phyloP scores from a whole-genome alignment of 108 stramenopile genomes.

The Skeletonema grethae region DNA sequence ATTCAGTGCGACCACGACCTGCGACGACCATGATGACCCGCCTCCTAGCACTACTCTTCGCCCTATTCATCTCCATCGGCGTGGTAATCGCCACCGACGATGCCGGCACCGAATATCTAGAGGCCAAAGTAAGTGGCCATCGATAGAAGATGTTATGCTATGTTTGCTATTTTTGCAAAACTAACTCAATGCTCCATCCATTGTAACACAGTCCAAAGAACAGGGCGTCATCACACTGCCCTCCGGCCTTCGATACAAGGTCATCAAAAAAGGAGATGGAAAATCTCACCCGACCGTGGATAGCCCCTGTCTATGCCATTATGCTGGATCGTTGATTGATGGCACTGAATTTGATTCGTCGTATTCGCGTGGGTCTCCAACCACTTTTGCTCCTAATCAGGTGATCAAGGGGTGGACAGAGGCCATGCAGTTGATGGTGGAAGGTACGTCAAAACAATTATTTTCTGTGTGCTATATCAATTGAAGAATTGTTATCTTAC shows the following conservation, averaged over 20 bases:
- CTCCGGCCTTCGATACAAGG: slow-evolving; percentile 88
- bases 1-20: too few species aligned
- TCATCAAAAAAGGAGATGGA: slow-evolving; percentile 69
- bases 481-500: neutral
- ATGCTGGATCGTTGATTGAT: slow-evolving; percentile 87
- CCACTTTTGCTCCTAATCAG: slow-evolving; percentile 91
- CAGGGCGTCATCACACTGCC: slow-evolving; percentile 72
- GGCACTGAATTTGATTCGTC: slow-evolving; percentile 88
- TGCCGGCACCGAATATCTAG: slow-evolving; percentile 75
- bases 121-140: slow-evolving; percentile 44
- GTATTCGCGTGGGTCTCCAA: slow-evolving; percentile 85
- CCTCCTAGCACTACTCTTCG: slow-evolving; percentile 14
- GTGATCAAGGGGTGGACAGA: slow-evolving; percentile 88
- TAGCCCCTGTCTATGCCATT: slow-evolving; percentile 87
- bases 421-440: slow-evolving; percentile 87
- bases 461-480: too few species aligned
- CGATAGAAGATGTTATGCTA: too few species aligned
- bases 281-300: slow-evolving; percentile 61
- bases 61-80: slow-evolving; percentile 17
- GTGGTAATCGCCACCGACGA: slow-evolving; percentile 66
- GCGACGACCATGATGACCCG: slow-evolving; percentile 7
- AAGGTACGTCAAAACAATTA: slow-evolving; percentile 31
- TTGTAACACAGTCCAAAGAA: slow-evolving; percentile 34
- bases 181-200: too few species aligned
- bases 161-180: too few species aligned